Base-by-base conservation (phyloP, 176 grass and related monocot species). In the Carex cristatella region DNA sequence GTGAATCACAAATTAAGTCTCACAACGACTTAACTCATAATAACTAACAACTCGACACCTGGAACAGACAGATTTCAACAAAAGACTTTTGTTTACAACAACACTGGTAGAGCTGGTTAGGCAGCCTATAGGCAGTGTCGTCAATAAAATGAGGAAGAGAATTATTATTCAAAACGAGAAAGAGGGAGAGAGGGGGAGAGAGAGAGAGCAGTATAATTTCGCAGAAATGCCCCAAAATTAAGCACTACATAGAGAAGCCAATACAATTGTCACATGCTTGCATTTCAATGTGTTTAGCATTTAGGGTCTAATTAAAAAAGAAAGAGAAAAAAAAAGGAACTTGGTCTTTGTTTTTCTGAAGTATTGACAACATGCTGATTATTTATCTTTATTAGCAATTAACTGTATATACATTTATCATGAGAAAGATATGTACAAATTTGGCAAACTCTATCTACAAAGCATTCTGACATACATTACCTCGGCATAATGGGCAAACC, bases 401-500 rank as follows among this genome's bases (percentile, higher is more conserved):
- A 35, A 31, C 32, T 13, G 13, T 84, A 57, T 68, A 46, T 82
- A 79, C 76, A 66, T 64, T 69, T 35, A 76, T 32, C 10, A 27
- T 76, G 70, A 16, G 14, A 53, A 38, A 13, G 13, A 23, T 7
- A 86, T 84, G 56, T 65, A 74, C 70, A 48, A 48, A 27, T 42
- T 68, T 55, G 54, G 85, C 64, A 64, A 79, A 83, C 30, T 67
- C 81, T 49, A 9, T 89, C 83, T 74, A 88, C 0, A 89, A 53
- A 18, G 85, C 81, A 79, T 81, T 86, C 85, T 94, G 87, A 27
- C 90, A 90, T 62, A 98, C 89, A 23, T 94, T 91, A 13, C 92
- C 84, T 14, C 95, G 90, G 74, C 95, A 98, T 82, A 98, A 66
- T 37, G 92, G 92, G 79, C 95, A 98, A 30, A 98, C 89, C 81